These are phyloP conservation scores for Cladosporium oxysporum DNA, from an alignment of 2,329 filamentous ascomycete species.

Conservation along the genomic window DNA sequence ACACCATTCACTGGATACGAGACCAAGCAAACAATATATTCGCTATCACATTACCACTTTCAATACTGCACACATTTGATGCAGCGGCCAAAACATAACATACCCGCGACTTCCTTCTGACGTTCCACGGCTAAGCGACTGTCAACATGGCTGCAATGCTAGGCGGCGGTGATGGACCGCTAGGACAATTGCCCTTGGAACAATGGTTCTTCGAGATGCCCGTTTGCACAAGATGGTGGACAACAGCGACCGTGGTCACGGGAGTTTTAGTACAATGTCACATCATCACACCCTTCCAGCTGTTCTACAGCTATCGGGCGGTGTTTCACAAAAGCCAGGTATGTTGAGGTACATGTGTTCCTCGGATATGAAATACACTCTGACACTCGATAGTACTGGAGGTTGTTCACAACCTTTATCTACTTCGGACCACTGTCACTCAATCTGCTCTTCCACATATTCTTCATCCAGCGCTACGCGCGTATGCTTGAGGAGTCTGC, in stretches of 20 bases:
- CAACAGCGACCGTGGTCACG: conserved; percentile 82
- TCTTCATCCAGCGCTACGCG: conserved; percentile 96
- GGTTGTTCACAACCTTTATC: conserved; percentile 91
- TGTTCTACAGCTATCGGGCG: conserved; percentile 93
- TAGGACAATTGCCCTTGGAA: conserved; percentile 75
- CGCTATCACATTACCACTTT: neutral
- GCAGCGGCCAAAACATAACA: neutral
- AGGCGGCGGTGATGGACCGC: conserved; percentile 45
- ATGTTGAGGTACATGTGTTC: conserved; percentile 33
- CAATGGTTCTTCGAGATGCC: conserved; percentile 99
- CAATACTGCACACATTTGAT: neutral
- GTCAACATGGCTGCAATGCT: conserved; percentile 49
- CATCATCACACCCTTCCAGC: conserved; percentile 87
- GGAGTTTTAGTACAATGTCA: conserved; percentile 91
- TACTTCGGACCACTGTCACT: conserved; percentile 95
- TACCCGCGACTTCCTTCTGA: neutral
- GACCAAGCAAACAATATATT: neutral
- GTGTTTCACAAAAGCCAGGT: conserved; percentile 94
- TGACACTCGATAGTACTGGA: conserved; percentile 74
- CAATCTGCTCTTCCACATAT: conserved; percentile 95
- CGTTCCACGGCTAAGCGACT: conserved; percentile 3
- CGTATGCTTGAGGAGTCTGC: conserved; percentile 92
- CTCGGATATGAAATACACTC: conserved; percentile 19
- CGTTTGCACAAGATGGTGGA: conserved; percentile 95
- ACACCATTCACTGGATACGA: neutral